phyloP scores from a whole-genome alignment of 2,329 filamentous ascomycete genomes.

The Clonostachys solani region DNA sequence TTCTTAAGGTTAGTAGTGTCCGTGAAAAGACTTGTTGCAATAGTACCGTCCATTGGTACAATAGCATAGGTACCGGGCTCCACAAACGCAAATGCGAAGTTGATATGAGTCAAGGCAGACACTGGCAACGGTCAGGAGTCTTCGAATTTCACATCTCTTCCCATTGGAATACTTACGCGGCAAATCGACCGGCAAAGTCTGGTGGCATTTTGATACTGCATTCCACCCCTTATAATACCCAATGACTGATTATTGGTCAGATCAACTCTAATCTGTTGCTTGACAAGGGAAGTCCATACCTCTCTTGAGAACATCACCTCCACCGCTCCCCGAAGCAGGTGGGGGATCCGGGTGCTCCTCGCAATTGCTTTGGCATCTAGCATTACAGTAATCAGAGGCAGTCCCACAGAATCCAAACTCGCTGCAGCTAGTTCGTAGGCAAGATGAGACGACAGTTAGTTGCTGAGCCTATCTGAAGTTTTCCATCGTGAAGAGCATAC shows the following conservation, averaged over 20 bases:
- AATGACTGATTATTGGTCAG: conserved; percentile 19
- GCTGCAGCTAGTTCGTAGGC: too few species aligned
- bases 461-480: too few species aligned
- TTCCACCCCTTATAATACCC: conserved; percentile 25
- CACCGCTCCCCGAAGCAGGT: conserved; percentile 1
- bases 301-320: conserved; percentile 8
- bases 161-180: neutral
- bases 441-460: too few species aligned
- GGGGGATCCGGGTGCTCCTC: conserved; percentile 6
- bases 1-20: conserved; percentile 21
- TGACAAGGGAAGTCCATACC: conserved; percentile 24
- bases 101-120: conserved; percentile 14
- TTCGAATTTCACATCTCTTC: neutral
- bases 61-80: conserved; percentile 18
- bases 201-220: too few species aligned
- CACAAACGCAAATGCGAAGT: conserved; percentile 26
- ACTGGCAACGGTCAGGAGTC: conserved; percentile 9
- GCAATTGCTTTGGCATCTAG: conserved; percentile 17
- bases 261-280: too few species aligned
- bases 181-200: too few species aligned
- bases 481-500: too few species aligned
- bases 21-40: conserved; percentile 3
- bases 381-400: conserved; percentile 11
- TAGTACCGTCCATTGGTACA: conserved; percentile 14
- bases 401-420: conserved; percentile 23